phyloP scores from a whole-genome alignment of 2,329 filamentous ascomycete genomes.

The Zalaria obscura region DNA sequence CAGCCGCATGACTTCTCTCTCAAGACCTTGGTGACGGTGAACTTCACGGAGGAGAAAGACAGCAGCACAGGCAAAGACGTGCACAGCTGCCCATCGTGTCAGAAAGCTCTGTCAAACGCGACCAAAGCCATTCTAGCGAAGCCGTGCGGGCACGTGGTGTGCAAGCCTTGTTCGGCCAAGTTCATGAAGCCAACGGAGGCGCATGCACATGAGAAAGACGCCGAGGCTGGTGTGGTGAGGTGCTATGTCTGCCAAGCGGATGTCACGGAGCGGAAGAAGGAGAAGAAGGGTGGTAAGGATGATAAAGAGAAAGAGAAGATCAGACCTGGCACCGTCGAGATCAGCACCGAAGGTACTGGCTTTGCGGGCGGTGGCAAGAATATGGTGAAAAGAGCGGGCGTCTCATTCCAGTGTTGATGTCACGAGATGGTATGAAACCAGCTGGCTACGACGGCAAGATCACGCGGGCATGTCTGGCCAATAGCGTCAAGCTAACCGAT shows the following conservation, averaged over 20 bases:
- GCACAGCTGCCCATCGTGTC: conserved; percentile 68
- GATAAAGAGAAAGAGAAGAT: conserved; percentile 41
- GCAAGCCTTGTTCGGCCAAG: conserved; percentile 67
- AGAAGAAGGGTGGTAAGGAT: conserved; percentile 14
- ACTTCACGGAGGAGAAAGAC: conserved; percentile 60
- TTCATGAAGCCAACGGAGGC: conserved; percentile 56
- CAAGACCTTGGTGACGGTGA: conserved; percentile 60
- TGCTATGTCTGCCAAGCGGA: conserved; percentile 85
- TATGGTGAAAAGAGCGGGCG: conserved; percentile 62
- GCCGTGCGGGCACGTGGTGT: conserved; percentile 85
- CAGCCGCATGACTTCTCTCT: conserved; percentile 62
- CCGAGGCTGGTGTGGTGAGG: conserved; percentile 39
- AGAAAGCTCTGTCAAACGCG: conserved; percentile 68
- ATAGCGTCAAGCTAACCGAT: no score
- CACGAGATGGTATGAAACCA: no score
- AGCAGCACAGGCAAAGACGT: conserved; percentile 18
- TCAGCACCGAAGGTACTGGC: conserved; percentile 78
- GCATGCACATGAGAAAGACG: conserved; percentile 41
- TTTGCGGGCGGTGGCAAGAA: conserved; percentile 81
- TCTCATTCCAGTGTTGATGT: conserved; percentile 65
- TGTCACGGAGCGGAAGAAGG: conserved; percentile 34
- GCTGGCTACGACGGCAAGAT: no score
- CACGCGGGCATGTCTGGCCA: no score
- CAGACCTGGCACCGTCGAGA: conserved; percentile 59
- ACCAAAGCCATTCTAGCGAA: conserved; percentile 71